phyloP scores from a whole-genome alignment of 345 rosid genomes.

The Arabis hirsuta region DNA sequence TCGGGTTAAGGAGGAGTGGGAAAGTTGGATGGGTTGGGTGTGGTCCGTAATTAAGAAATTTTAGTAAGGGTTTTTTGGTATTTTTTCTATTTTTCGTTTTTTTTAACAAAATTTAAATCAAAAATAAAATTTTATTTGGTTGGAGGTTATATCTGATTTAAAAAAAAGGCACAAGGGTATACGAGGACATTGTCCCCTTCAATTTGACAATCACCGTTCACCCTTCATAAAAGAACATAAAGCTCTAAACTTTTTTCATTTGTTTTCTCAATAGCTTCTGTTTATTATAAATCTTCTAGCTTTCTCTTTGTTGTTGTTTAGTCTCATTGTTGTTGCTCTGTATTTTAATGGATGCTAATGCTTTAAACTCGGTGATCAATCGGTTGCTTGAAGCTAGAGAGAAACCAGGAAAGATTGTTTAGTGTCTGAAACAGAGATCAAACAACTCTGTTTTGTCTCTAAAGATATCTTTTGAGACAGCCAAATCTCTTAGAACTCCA shows the following conservation, averaged over 20 bases:
- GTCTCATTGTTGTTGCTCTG: neutral
- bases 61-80: no score
- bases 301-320: neutral
- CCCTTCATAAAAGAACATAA: slow-evolving; percentile 33
- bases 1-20: no score
- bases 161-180: no score
- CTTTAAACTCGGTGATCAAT: slow-evolving; percentile 65
- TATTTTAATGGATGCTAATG: slow-evolving; percentile 52
- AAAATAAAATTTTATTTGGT: no score
- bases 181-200: no score
- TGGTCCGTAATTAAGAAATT: no score
- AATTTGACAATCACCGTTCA: slow-evolving; percentile 36
- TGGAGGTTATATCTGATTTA: no score
- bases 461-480: slow-evolving; percentile 68
- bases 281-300: neutral
- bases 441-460: slow-evolving; percentile 69
- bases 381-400: slow-evolving; percentile 70
- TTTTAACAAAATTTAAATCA: no score
- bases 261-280: neutral
- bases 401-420: slow-evolving; percentile 72
- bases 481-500: slow-evolving; percentile 81
- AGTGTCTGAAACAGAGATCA: slow-evolving; percentile 74
- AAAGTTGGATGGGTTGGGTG: no score
- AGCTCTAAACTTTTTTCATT: neutral
- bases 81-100: no score